Evolutionary conservation across 2,329 filamentous ascomycete genomes (phyloP).

Genomic region (Tolypocladium tropicale): DNA sequence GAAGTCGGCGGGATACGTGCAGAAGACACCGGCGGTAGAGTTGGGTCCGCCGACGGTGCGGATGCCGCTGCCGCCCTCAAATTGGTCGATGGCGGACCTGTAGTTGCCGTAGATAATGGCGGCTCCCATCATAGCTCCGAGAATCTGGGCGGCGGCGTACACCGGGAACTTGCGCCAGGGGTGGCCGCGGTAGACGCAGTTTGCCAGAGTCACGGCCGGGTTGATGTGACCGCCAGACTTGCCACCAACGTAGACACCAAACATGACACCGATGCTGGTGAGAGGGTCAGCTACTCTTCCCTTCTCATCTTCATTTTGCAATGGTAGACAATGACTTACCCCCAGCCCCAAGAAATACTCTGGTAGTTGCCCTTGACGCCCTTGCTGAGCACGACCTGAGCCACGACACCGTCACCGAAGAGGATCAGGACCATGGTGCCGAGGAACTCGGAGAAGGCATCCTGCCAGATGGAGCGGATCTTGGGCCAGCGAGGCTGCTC

Average conservation of each 20-base stretch:
- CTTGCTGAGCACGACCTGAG: conserved; percentile 53
- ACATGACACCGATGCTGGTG: conserved; percentile 51
- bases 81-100: conserved; percentile 51
- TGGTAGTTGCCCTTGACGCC: conserved; percentile 36
- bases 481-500: conserved; percentile 36
- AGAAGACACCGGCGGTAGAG: conserved; percentile 60
- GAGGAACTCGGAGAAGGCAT: conserved; percentile 57
- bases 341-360: conserved; percentile 40
- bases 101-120: conserved; percentile 54
- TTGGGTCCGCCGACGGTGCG: conserved; percentile 50
- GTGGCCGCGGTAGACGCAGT: conserved; percentile 57
- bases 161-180: conserved; percentile 60
- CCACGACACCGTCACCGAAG: conserved; percentile 62
- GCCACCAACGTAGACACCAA: conserved; percentile 55
- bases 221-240: conserved; percentile 61
- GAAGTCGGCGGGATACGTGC: conserved; percentile 59
- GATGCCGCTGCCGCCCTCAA: conserved; percentile 49
- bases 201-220: conserved; percentile 60
- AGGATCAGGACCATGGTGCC: conserved; percentile 58
- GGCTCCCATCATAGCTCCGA: conserved; percentile 55
- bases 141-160: conserved; percentile 55
- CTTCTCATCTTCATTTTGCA: too few species aligned
- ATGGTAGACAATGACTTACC: conserved; percentile 22
- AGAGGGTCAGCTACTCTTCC: neutral
- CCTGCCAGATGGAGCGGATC: conserved; percentile 38